Conservation (phyloP, 2,329 filamentous ascomycete species). For the Graphilbum fragrans region DNA sequence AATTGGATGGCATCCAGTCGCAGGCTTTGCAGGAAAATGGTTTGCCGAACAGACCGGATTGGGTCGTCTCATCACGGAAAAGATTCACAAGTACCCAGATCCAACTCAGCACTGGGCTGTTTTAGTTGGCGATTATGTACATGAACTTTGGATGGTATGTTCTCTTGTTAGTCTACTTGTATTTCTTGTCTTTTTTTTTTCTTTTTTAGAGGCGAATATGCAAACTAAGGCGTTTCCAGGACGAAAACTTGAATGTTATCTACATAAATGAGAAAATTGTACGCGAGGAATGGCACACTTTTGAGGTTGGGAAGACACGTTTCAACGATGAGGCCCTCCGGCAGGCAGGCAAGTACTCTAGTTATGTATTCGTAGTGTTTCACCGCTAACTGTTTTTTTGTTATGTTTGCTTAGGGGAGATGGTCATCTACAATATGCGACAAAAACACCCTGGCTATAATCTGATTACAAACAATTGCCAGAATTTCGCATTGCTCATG, state of each 20-base stretch:
- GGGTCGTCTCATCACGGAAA: conserved; percentile 43
- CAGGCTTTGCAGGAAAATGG: conserved; percentile 43
- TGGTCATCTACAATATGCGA: conserved; percentile 39
- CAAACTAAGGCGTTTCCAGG: conserved; percentile 17
- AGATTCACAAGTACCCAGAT: conserved; percentile 41
- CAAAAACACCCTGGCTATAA: conserved; percentile 38
- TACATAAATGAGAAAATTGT: conserved; percentile 39
- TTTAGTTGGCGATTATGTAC: conserved; percentile 40
- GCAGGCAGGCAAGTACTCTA: conserved; percentile 33
- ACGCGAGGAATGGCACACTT: conserved; percentile 35
- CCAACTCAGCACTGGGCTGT: conserved; percentile 50
- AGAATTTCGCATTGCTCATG: conserved; percentile 40
- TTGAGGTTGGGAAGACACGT: conserved; percentile 36
- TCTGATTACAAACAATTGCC: conserved; percentile 48
- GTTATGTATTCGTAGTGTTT: too few species aligned
- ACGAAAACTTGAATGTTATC: conserved; percentile 43
- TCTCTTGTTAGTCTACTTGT: not conserved
- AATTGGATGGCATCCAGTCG: conserved; percentile 48
- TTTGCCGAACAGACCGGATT: conserved; percentile 43
- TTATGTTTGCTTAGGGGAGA: conserved; percentile 26
- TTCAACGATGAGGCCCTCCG: conserved; percentile 42
- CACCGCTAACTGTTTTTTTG: not conserved
- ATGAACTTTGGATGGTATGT: conserved; percentile 47
- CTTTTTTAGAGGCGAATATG: too few species aligned
- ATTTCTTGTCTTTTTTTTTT: not conserved